A percentile compares a stretch with the other conserved stretches of the same genome.
Evolutionary conservation across 2,329 filamentous ascomycete species (phyloP).

Genomic region (Leptographium procerum): DNA sequence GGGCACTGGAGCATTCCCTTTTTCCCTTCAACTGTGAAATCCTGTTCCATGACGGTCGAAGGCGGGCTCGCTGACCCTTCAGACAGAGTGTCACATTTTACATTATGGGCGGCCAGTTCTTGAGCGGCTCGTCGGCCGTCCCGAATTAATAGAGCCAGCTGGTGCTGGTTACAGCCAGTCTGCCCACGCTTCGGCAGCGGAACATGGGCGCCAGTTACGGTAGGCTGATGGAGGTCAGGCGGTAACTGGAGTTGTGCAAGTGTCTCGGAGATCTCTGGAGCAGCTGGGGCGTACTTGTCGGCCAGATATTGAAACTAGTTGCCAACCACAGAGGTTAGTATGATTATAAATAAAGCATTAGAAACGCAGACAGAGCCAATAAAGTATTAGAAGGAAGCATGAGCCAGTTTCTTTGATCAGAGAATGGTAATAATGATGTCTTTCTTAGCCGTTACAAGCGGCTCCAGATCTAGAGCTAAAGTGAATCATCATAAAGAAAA

Average conservation of each 20-base stretch:
- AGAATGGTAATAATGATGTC: conserved; percentile 37
- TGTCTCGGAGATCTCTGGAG: conserved; percentile 54
- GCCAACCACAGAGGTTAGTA: conserved; percentile 12
- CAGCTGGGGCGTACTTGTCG: conserved; percentile 56
- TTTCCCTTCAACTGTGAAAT: conserved; percentile 79
- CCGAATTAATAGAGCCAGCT: conserved; percentile 51
- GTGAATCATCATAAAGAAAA: conserved; percentile 29
- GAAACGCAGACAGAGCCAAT: conserved; percentile 11
- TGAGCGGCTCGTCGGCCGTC: conserved; percentile 50
- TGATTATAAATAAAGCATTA: background rate
- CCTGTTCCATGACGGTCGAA: conserved; percentile 65
- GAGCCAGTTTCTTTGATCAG: conserved; percentile 23
- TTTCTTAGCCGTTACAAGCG: conserved; percentile 46
- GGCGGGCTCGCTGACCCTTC: conserved; percentile 42
- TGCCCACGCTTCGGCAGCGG: conserved; percentile 40
- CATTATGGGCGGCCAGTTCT: conserved; percentile 35
- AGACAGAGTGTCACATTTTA: conserved; percentile 36
- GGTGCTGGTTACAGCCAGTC: conserved; percentile 36
- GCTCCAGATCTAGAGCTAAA: conserved; percentile 83
- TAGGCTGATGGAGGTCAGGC: conserved; percentile 34
- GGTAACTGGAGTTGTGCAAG: conserved; percentile 56
- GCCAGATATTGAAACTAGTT: conserved; percentile 51
- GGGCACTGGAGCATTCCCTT: conserved; percentile 73
- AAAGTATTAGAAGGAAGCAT: conserved; percentile 8
- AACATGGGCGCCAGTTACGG: conserved; percentile 38